These are phyloP conservation scores for Hymenoscyphus scutula DNA, from an alignment of 2,329 filamentous ascomycete species.

Conservation along the genomic window DNA sequence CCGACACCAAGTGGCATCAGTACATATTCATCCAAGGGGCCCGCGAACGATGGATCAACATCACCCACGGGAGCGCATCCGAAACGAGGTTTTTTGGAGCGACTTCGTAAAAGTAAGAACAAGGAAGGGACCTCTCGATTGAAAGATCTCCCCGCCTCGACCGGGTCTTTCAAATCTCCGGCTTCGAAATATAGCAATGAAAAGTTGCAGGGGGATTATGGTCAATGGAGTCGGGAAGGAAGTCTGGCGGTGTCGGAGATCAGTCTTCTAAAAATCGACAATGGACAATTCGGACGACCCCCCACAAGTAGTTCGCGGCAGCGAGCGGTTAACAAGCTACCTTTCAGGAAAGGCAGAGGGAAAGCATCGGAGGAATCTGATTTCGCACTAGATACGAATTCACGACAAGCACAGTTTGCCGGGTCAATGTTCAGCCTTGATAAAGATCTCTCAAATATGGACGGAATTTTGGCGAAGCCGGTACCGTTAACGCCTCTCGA, in stretches of 20 bases:
- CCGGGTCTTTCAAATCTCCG: conserved; percentile 48
- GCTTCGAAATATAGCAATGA: conserved; percentile 21
- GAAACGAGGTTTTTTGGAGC: conserved; percentile 32
- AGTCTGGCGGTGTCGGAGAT: conserved; percentile 32
- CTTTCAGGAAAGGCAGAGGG: conserved; percentile 56
- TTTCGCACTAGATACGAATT: conserved; percentile 43
- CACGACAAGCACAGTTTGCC: conserved; percentile 37
- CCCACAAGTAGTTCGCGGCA: conserved; percentile 22
- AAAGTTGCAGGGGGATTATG: conserved; percentile 28
- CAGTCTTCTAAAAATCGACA: conserved; percentile 26
- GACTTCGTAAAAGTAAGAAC: conserved; percentile 40
- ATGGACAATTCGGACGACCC: conserved; percentile 21
- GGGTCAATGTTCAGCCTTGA: conserved; percentile 71
- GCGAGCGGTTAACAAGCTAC: conserved; percentile 50
- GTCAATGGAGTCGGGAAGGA: conserved; percentile 33
- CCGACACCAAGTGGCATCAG: conserved; percentile 81
- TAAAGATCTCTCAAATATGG: conserved; percentile 86
- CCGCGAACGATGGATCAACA: conserved; percentile 48
- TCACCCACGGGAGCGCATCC: conserved; percentile 38
- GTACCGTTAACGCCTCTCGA: conserved; percentile 70
- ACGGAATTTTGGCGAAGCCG: conserved; percentile 77
- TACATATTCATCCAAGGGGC: conserved; percentile 39
- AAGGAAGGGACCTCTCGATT: conserved; percentile 52
- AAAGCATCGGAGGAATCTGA: conserved; percentile 52
- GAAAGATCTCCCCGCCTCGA: conserved; percentile 50